Evolutionary conservation across 169 alveolate genomes (phyloP), one percentile per base, ranked within the genome.

Genomic region (Eimeria praecox): DNA sequence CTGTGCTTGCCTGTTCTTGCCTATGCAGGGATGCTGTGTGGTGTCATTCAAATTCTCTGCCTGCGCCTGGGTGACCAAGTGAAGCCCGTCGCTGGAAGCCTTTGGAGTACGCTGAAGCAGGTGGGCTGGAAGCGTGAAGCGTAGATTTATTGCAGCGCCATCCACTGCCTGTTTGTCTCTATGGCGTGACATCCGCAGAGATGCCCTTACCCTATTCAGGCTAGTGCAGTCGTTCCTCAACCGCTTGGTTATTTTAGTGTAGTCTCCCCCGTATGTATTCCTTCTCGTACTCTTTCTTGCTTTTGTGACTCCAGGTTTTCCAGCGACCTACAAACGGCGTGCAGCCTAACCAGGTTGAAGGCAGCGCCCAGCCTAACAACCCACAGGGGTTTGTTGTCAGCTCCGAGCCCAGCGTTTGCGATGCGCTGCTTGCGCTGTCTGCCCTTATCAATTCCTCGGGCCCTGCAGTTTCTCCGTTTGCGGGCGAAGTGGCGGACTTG

Each of bases 391-490:
- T 86, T 35, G 56, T 86, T 30, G 92, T 86, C 78, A 86, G 92
- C 92, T 56, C 92, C 35, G 92, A 86, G 59, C 92, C 92, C 82
- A 86, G 92, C 30, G 92, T 86, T 24, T 86, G 92, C 56, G 99
- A 98, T 95, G 99, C 98, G 27, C 95, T 98, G 92, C 96, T 98
- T 80, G 97, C 98, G 38, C 95, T 97, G 20, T 96, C 98, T 49
- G 98, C 99, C 66, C 95, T 97, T 86, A 95, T 97, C 54, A 97
- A 97, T 83, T 97, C 96, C 49, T 69, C 96, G 3, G 96, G 96
- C 8, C 80, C 92, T 22, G 90, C 96, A 78, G 86, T 88, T 20
- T 40, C 75, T 35, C 90, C 92, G 30, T 93, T 93, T 46, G 96
- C 93, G 62, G 93, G 80, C 38, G 96, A 93, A 14, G 87, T 93